Conservation (phyloP, 371 early-diverging fungal genomes). For the Smittium mucronatum region DNA sequence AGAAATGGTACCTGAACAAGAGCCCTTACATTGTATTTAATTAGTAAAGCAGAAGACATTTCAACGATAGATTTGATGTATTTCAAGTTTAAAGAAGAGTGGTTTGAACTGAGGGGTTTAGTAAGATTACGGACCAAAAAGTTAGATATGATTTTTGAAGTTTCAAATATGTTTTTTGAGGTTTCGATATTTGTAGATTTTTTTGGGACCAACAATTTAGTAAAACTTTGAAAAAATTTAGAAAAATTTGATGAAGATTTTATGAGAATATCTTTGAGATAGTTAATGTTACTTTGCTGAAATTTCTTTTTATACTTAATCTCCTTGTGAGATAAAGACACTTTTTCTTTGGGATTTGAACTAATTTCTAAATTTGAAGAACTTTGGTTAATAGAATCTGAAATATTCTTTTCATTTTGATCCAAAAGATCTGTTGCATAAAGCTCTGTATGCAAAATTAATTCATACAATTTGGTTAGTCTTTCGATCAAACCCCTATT, state of each 20-base stretch:
- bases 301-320: neutral
- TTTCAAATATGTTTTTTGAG: neutral
- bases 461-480: neutral
- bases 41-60: slow-evolving; percentile 6
- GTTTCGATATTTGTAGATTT: neutral
- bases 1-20: slow-evolving; percentile 10
- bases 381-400: too few relatives aligned
- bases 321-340: neutral
- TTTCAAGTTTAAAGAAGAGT: neutral
- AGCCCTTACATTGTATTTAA: slow-evolving; percentile 2
- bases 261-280: neutral
- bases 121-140: neutral
- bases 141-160: neutral
- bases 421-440: neutral
- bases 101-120: neutral
- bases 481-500: neutral
- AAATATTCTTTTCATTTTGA: too few relatives aligned
- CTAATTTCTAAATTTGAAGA: too few relatives aligned
- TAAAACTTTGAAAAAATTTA: neutral
- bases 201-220: neutral
- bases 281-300: neutral
- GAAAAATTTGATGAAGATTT: slow-evolving; percentile 1
- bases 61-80: slow-evolving; percentile 6
- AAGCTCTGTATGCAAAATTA: neutral
- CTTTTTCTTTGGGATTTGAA: too few relatives aligned